phyloP scores from a whole-genome alignment of 208 protist genomes.

The Leptomonas seymouri region DNA sequence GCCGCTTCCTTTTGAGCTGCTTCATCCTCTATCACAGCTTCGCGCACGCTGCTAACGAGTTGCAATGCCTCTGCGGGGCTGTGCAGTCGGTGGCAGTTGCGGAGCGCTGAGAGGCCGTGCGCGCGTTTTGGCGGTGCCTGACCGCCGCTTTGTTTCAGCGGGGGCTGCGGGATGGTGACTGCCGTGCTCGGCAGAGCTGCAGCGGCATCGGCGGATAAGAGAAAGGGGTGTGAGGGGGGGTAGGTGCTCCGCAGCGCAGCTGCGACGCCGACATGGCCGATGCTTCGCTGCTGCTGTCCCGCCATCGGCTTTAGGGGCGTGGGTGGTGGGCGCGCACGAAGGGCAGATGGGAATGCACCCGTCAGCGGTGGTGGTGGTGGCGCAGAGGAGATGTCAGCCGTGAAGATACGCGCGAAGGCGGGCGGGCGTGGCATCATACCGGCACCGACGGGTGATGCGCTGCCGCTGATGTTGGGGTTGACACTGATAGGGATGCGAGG shows the following conservation, averaged over 20 bases:
- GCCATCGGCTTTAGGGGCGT: no score
- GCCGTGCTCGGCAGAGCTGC: not conserved
- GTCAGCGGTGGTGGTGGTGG: not conserved
- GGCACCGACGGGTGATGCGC: not conserved
- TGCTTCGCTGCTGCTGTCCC: no score
- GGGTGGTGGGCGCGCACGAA: no score
- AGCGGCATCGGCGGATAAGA: not conserved
- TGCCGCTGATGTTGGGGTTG: not conserved
- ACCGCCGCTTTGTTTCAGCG: not conserved
- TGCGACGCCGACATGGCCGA: no score
- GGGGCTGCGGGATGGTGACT: constrained; percentile 3
- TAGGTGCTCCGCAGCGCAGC: no score
- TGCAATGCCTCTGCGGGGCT: constrained; percentile 41
- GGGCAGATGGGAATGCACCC: not conserved
- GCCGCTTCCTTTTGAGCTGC: not conserved
- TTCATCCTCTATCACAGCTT: constrained; percentile 12
- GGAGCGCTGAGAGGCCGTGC: constrained; percentile 16
- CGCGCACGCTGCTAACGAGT: constrained; percentile 26
- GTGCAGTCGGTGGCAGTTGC: constrained; percentile 44
- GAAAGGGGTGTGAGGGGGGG: no score
- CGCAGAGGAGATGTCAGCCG: not conserved
- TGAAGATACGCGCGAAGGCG: constrained; percentile 1
- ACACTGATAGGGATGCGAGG: not conserved
- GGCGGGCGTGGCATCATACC: not conserved
- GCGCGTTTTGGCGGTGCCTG: not conserved